A percentile compares a stretch with the other conserved stretches of the same genome.
Conservation (phyloP, 805 yeast genomes). For the Starmerella tilneyi region DNA sequence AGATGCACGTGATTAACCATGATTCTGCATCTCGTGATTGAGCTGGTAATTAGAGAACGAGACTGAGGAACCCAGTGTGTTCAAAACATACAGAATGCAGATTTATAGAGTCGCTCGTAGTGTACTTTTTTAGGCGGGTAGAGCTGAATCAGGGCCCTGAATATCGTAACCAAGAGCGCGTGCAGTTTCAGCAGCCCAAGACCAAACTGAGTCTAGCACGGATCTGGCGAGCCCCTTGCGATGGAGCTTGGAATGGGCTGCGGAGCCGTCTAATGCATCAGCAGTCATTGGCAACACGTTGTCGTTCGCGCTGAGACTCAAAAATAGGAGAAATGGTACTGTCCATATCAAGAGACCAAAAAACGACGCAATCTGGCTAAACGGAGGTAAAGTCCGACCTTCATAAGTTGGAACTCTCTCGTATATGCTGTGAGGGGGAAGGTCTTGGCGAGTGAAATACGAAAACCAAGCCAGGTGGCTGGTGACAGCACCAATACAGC, state of each 20-base stretch:
- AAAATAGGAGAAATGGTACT: slow-evolving; percentile 84
- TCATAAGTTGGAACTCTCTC: slow-evolving; percentile 43
- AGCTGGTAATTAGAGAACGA: too few species aligned
- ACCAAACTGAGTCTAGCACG: slow-evolving; percentile 24
- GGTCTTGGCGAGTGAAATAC: slow-evolving; percentile 56
- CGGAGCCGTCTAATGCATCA: slow-evolving; percentile 8
- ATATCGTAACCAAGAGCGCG: slow-evolving; percentile 55
- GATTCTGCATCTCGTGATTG: too few species aligned
- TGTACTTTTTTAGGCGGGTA: neutral
- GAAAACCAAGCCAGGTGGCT: slow-evolving; percentile 89
- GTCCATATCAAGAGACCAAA: slow-evolving; percentile 92
- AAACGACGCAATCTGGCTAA: slow-evolving; percentile 87
- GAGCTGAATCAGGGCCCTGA: neutral
- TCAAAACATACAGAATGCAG: too few species aligned
- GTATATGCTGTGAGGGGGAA: slow-evolving; percentile 45
- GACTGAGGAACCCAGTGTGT: too few species aligned
- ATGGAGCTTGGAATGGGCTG: slow-evolving; percentile 6
- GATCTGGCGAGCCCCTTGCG: slow-evolving; percentile 23
- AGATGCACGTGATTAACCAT: too few species aligned
- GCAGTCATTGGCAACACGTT: slow-evolving; percentile 55
- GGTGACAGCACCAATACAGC: slow-evolving; percentile 60
- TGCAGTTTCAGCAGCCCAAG: slow-evolving; percentile 38
- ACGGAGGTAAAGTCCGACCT: slow-evolving; percentile 65
- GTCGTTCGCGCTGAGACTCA: slow-evolving; percentile 85
- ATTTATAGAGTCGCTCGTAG: neutral